These are phyloP conservation scores for Suillus brevipes DNA, from an alignment of 768 basidiomycete genomes.

Conservation along the genomic window DNA sequence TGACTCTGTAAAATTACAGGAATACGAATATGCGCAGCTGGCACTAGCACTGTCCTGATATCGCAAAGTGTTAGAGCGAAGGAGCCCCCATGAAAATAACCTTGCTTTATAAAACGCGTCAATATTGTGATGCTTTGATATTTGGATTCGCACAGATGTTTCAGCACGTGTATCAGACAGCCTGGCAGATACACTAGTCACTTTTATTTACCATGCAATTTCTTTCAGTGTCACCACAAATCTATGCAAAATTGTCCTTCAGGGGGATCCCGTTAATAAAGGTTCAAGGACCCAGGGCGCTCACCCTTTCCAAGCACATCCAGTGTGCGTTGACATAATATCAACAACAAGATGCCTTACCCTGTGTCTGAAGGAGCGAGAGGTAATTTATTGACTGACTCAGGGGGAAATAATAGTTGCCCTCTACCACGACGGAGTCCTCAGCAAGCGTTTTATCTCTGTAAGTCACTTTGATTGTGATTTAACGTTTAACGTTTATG, in stretches of 20 bases:
- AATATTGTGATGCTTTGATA: too few species aligned
- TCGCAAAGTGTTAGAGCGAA: too few species aligned
- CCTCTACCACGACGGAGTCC: constrained; percentile 56
- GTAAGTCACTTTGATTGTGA: constrained; percentile 51
- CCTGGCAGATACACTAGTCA: too few species aligned
- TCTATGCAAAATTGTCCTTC: constrained; percentile 52
- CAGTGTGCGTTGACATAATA: not conserved
- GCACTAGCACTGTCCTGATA: too few species aligned
- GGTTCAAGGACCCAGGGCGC: constrained; percentile 14
- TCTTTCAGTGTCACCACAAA: constrained; percentile 48
- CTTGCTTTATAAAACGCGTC: too few species aligned
- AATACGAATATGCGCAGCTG: too few species aligned
- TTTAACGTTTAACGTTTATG: not conserved
- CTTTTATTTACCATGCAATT: constrained; percentile 31
- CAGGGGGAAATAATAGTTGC: constrained; percentile 76
- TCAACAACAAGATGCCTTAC: constrained; percentile 33
- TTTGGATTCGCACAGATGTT: too few species aligned
- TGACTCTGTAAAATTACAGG: not conserved
- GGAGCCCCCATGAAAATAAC: too few species aligned
- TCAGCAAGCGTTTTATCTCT: constrained; percentile 58
- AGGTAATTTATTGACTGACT: constrained; percentile 44
- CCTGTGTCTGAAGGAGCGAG: constrained; percentile 54
- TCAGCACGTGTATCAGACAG: too few species aligned
- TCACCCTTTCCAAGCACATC: constrained; percentile 76
- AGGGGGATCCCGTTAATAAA: not conserved